Conservation (phyloP, 2,329 filamentous ascomycete genomes). For the Stylonectria norvegica region DNA sequence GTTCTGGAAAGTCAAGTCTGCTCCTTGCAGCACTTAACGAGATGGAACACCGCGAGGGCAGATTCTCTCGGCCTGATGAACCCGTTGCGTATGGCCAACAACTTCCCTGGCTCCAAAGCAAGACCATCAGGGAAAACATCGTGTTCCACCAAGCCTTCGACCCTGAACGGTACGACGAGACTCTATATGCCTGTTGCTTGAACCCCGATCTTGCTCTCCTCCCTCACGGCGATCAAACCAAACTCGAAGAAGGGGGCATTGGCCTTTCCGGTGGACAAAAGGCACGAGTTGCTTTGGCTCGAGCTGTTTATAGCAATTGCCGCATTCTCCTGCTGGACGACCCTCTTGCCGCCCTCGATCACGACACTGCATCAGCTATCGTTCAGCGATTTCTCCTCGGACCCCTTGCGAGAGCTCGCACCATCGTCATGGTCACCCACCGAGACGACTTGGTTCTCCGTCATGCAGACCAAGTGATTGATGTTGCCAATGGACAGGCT, state of each 20-base stretch:
- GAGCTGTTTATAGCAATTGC: slow-evolving; percentile 58
- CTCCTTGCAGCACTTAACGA: slow-evolving; percentile 59
- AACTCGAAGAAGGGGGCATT: slow-evolving; percentile 60
- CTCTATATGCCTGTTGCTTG: slow-evolving; percentile 60
- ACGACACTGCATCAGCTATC: slow-evolving; percentile 58
- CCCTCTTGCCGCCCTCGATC: slow-evolving; percentile 60
- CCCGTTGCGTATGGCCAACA: slow-evolving; percentile 57
- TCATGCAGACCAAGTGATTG: slow-evolving; percentile 71
- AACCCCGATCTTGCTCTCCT: slow-evolving; percentile 54
- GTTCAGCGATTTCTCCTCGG: slow-evolving; percentile 60
- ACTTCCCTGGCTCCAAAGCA: slow-evolving; percentile 63
- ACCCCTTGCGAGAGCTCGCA: slow-evolving; percentile 59
- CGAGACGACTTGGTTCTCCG: slow-evolving; percentile 71
- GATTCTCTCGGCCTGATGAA: slow-evolving; percentile 44
- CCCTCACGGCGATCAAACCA: slow-evolving; percentile 53
- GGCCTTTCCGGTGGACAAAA: slow-evolving; percentile 63
- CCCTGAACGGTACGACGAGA: slow-evolving; percentile 52
- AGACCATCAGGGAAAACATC: slow-evolving; percentile 63
- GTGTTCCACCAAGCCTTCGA: slow-evolving; percentile 58
- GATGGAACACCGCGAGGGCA: slow-evolving; percentile 61
- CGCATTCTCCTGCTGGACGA: slow-evolving; percentile 60
- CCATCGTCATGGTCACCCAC: slow-evolving; percentile 77
- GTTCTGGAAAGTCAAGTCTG: slow-evolving; percentile 59
- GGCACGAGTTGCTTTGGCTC: slow-evolving; percentile 59
- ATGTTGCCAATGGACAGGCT: slow-evolving; percentile 61